Evolutionary conservation across 495 filamentous ascomycete species (phyloP), one percentile per base, ranked within the genome.

Genomic region (Aspergillus carlsbadensis): DNA sequence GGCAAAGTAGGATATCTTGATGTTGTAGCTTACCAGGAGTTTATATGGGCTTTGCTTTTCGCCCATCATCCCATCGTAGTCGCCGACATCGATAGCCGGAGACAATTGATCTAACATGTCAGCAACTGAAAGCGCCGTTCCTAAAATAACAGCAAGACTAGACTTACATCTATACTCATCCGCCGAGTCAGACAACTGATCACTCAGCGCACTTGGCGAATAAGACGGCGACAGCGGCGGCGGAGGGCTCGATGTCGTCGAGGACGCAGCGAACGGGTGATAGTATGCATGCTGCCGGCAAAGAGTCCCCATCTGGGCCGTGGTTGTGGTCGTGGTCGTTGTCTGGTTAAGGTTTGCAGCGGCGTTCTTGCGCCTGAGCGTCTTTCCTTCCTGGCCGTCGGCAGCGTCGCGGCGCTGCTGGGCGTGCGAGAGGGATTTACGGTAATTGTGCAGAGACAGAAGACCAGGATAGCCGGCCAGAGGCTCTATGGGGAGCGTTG

Each of bases 201-300:
- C 71, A 20, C 72, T 73, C 37, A 70, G 39, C 11, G 71, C 59
- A 56, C 74, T 75, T 6, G 72, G 69, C 10, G 75, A 78, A 54
- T 68, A 72, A 6, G 73, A 77, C 5, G 71, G 74, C 37, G 73
- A 75, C 22, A 78, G 53, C 10, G 76, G 72, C 44, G 75, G 76
- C 42, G 75, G 73, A 14, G 74, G 70, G 58, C 68, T 77, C 1
- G 76, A 77, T 17, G 69, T 57, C 31, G 51, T 48, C 6, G 74
- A 76, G 1, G 70, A 71, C 13, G 66, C 59, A 18, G 71, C 70
- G 8, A 56, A 59, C 6, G 69, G 66, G 58, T 58, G 31, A 20
- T 36, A 37, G 18, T 48, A 65, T 10, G 65, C 24, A 14, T 61
- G 61, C 43, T 54, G 56, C 22, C 45, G 49, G 33, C 31, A 40